Base-by-base conservation (phyloP, 805 yeast species). In the Suhomyces kilbournensis region DNA sequence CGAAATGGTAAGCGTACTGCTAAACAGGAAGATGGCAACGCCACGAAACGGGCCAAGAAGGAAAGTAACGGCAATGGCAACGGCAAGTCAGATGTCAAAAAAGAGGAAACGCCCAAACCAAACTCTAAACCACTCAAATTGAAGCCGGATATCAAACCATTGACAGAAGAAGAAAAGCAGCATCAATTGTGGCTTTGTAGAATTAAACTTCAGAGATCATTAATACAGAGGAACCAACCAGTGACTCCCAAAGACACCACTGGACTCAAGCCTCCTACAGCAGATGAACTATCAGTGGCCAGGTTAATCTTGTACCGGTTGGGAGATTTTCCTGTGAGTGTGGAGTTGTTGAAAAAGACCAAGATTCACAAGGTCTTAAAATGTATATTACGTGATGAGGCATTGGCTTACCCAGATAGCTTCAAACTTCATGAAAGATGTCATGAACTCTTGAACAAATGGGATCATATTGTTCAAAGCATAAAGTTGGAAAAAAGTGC, bases 341-440 rank as follows among this genome's bases (percentile, higher is more conserved):
- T 68, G 19, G 75, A 74, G 14, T 60, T 79, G 19, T 67, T 80
- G 53, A 69, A 66, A 47, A 63, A 64, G 20, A 77, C 83, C 14
- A 80, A 79, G 57, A 66, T 80, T 48, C 83, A 80, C 59, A 80
- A 80, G 61, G 83, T 80, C 1, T 60, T 80, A 53, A 78, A 75
- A 60, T 80, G 81, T 51, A 77, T 80, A 19, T 53, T 72, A 48
- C 72, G 71, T 52, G 70, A 72, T 53, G 68, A 67, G 25, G 66
- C 66, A 34, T 66, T 78, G 55, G 75, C 69, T 53, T 71, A 74
- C 53, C 70, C 74, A 12, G 73, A 76, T 38, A 76, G 78, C 54
- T 76, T 71, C 61, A 69, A 74, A 53, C 69, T 80, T 52, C 82
- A 78, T 53, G 75, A 73, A 50, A 66, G 78, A 55, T 74, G 79